Evolutionary conservation across 352 stramenopile genomes (phyloP).

Genomic region (Phytophthora melonis): DNA sequence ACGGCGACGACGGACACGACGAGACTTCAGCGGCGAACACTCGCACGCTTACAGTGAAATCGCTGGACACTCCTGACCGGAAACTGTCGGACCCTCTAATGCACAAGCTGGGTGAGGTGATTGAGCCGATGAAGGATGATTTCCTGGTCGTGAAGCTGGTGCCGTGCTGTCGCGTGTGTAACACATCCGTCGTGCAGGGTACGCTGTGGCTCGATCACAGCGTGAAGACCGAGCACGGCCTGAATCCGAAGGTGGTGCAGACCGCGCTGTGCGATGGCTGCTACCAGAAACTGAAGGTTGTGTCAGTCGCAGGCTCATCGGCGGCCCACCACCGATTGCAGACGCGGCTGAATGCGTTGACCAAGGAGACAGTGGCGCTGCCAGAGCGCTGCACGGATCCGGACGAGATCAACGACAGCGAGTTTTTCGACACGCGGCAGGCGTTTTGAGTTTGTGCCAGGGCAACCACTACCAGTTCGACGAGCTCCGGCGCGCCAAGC

Average conservation of each 20-base stretch:
- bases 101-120: conserved; percentile 88
- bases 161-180: conserved; percentile 86
- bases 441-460: conserved; percentile 98
- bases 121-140: conserved; percentile 92
- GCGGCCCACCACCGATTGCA: conserved; percentile 56
- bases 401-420: conserved; percentile 87
- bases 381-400: conserved; percentile 82
- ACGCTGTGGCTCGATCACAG: conserved; percentile 70
- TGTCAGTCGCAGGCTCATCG: conserved; percentile 36
- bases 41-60: conserved; percentile 53
- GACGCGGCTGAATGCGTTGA: conserved; percentile 59
- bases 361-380: conserved; percentile 63
- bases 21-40: conserved; percentile 30
- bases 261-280: conserved; percentile 81
- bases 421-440: conserved; percentile 97
- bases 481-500: conserved; percentile 97
- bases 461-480: conserved; percentile 99
- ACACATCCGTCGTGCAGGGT: conserved; percentile 76
- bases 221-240: conserved; percentile 66
- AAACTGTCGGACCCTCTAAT: conserved; percentile 84
- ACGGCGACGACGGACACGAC: conserved; percentile 54
- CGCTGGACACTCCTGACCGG: conserved; percentile 69
- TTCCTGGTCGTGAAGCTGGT: conserved; percentile 90
- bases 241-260: conserved; percentile 77
- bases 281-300: conserved; percentile 76